Percentiles rank a stretch among this genome's conserved stretches.
These are phyloP conservation scores for Alternaria atra DNA, from an alignment of 2,329 filamentous ascomycete genomes.

Conservation along the genomic window DNA sequence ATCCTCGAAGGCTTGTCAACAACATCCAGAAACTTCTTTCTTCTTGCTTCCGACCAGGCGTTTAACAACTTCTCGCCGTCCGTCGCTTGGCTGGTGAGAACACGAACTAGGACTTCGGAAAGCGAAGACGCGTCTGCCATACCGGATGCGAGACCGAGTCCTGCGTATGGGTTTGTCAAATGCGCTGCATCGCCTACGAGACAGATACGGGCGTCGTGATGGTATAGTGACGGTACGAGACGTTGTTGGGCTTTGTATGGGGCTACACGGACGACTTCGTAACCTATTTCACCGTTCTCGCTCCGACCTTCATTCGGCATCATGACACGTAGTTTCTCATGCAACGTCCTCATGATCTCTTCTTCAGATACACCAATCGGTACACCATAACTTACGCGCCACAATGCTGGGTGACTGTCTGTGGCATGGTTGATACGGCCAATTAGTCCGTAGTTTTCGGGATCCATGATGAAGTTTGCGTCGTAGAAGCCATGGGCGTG, in stretches of 20 bases:
- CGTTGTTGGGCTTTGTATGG: conserved; percentile 55
- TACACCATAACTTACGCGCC: conserved; percentile 55
- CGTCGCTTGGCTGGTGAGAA: conserved; percentile 27
- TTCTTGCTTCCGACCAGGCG: conserved; percentile 46
- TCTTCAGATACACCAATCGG: conserved; percentile 37
- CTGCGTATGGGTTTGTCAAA: conserved; percentile 51
- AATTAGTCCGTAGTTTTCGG: conserved; percentile 50
- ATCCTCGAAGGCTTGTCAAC: conserved; percentile 46
- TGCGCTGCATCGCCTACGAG: conserved; percentile 55
- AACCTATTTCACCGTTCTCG: conserved; percentile 26
- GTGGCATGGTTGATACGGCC: conserved; percentile 42
- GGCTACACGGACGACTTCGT: conserved; percentile 48
- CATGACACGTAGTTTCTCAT: conserved; percentile 43
- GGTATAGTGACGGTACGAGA: conserved; percentile 42
- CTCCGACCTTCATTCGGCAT: conserved; percentile 37
- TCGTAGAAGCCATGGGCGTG: conserved; percentile 50
- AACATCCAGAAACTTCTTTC: conserved; percentile 46
- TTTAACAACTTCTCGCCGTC: conserved; percentile 40
- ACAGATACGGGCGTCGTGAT: conserved; percentile 32
- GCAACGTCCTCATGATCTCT: conserved; percentile 39
- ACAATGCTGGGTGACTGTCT: conserved; percentile 37
- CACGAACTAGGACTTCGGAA: conserved; percentile 35
- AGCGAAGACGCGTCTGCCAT: conserved; percentile 48
- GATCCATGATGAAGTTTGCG: conserved; percentile 54
- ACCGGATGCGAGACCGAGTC: conserved; percentile 47